Evolutionary conservation across 2,329 filamentous ascomycete species (phyloP).

Genomic region (Penicillium griseofulvum): DNA sequence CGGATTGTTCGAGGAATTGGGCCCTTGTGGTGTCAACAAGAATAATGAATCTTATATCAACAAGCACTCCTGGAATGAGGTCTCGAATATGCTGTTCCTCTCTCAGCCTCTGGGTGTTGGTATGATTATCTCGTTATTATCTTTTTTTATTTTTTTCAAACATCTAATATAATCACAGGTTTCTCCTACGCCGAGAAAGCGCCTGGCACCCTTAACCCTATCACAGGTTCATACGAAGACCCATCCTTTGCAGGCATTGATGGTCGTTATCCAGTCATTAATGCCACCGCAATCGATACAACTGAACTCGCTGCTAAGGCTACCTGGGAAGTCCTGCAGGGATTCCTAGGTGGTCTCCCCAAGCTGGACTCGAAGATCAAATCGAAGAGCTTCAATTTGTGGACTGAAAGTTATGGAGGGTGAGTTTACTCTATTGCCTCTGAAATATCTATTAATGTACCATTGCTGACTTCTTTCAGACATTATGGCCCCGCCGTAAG

Average conservation of each 20-base stretch:
- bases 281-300: constrained; percentile 52
- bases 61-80: constrained; percentile 60
- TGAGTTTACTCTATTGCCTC: constrained; percentile 28
- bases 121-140: constrained; percentile 15
- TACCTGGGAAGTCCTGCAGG: constrained; percentile 57
- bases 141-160: neutral
- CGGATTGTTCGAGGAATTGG: constrained; percentile 44
- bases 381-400: constrained; percentile 57
- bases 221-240: constrained; percentile 49
- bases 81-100: constrained; percentile 61
- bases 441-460: neutral
- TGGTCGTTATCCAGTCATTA: constrained; percentile 51
- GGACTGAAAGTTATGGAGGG: constrained; percentile 55
- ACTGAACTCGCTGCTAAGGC: constrained; percentile 57
- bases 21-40: constrained; percentile 46
- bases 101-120: constrained; percentile 61
- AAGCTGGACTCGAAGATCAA: constrained; percentile 50
- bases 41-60: constrained; percentile 51
- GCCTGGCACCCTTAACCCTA: constrained; percentile 42
- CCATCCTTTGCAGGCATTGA: constrained; percentile 41
- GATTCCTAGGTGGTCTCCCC: constrained; percentile 51
- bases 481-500: constrained; percentile 51
- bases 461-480: constrained; percentile 29
- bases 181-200: constrained; percentile 38
- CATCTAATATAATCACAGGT: constrained; percentile 19